Conservation (phyloP, 2,329 filamentous ascomycete species). For the Fusarium sp. region DNA sequence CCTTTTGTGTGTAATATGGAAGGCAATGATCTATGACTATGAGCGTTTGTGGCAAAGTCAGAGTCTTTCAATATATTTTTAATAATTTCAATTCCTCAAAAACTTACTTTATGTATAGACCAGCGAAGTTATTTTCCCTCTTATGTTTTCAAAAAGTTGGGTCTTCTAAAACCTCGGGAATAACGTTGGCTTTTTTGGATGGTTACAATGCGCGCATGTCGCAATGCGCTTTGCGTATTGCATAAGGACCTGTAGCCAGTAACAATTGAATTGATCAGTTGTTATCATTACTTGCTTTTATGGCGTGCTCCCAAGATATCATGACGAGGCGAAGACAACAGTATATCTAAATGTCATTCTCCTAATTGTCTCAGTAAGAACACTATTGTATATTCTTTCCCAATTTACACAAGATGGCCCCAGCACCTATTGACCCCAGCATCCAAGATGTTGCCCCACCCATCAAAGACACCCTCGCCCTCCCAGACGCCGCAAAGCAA, state of each 20-base stretch:
- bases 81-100: too few species aligned
- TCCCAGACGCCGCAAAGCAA: constrained; percentile 68
- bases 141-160: too few species aligned
- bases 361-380: rapidly evolving
- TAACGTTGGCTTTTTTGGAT: too few species aligned
- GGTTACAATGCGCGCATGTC: constrained; percentile 8
- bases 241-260: constrained; percentile 13
- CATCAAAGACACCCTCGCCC: constrained; percentile 71
- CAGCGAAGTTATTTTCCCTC: too few species aligned
- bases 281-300: constrained; percentile 16
- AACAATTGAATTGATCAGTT: background rate
- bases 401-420: constrained; percentile 55
- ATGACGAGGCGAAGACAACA: background rate
- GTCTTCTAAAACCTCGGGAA: too few species aligned
- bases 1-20: too few species aligned
- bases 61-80: too few species aligned
- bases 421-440: constrained; percentile 69
- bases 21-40: too few species aligned
- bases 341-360: constrained; percentile 15
- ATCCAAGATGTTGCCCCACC: constrained; percentile 74
- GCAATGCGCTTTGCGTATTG: constrained; percentile 31
- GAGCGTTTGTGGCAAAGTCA: too few species aligned
- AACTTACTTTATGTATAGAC: too few species aligned
- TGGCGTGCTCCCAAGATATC: constrained; percentile 24
- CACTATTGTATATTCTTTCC: rapidly evolving